phyloP scores from a whole-genome alignment of 2,329 filamentous ascomycete species.

The Blastomyces parvus region DNA sequence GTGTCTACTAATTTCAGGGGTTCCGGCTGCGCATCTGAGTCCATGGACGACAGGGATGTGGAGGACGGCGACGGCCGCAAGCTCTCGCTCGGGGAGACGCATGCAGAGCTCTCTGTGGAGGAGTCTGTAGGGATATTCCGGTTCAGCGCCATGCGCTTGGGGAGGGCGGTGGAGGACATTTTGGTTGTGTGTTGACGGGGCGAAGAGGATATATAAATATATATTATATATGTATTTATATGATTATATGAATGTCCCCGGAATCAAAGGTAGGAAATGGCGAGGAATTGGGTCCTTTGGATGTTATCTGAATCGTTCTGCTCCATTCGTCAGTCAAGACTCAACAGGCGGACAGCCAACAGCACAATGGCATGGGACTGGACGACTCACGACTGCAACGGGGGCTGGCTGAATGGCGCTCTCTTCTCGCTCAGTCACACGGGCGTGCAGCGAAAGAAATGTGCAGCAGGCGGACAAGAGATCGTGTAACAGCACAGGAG shows the following conservation, averaged over 20 bases:
- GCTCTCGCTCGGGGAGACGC: constrained; percentile 49
- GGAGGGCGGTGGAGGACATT: constrained; percentile 45
- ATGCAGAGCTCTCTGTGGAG: constrained; percentile 46
- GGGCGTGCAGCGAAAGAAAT: too few relatives aligned
- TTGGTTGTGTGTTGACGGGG: neutral
- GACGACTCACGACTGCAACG: too few relatives aligned
- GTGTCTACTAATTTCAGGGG: constrained; percentile 65
- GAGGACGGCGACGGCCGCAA: constrained; percentile 62
- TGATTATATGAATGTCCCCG: neutral
- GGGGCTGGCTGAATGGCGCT: too few relatives aligned
- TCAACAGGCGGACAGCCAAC: neutral
- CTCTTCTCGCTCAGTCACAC: too few relatives aligned
- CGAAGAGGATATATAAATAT: neutral
- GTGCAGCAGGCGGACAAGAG: too few relatives aligned
- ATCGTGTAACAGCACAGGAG: too few relatives aligned
- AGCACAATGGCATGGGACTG: too few relatives aligned
- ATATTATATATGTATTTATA: neutral
- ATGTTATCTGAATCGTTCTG: neutral
- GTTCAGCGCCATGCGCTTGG: constrained; percentile 40
- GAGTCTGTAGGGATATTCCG: constrained; percentile 44
- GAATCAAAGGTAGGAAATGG: neutral
- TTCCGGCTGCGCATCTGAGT: constrained; percentile 50
- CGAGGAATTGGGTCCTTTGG: neutral
- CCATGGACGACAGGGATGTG: constrained; percentile 85
- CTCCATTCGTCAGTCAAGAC: neutral